Evolutionary conservation across 2,329 filamentous ascomycete species (phyloP).

Genomic region (Daldinia eschscholtzii): DNA sequence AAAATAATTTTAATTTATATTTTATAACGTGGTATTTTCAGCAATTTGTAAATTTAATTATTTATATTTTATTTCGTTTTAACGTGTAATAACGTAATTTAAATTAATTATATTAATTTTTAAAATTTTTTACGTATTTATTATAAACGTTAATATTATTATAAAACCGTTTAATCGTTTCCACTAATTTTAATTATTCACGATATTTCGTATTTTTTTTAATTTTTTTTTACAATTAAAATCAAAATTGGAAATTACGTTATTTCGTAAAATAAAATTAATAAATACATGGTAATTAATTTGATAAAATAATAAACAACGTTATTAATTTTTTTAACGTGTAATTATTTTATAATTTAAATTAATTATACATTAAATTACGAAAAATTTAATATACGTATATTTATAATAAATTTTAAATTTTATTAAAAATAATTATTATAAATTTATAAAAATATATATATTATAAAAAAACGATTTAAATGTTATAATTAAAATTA

Average conservation of each 20-base stretch:
- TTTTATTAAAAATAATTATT: neutral
- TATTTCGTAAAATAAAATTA: neutral
- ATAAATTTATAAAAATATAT: neutral
- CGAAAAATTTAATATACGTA: neutral
- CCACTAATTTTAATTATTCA: neutral
- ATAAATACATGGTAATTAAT: neutral
- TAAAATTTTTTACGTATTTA: neutral
- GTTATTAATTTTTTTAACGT: neutral
- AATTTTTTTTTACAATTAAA: neutral
- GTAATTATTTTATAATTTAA: neutral
- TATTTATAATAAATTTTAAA: neutral
- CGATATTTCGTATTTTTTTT: neutral
- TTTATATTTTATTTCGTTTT: neutral
- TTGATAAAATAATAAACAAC: neutral
- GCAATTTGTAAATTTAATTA: neutral
- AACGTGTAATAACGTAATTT: neutral
- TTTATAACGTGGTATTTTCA: neutral
- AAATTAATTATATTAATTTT: neutral
- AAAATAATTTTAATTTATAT: neutral
- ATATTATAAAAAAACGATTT: neutral
- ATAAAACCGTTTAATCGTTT: neutral
- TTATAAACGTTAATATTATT: neutral
- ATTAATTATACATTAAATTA: constrained; percentile 3
- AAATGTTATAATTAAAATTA: neutral
- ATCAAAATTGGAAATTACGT: neutral